These are phyloP conservation scores for Scheffersomyces lignicola DNA, from an alignment of 1,139 yeast species.

Conservation along the genomic window DNA sequence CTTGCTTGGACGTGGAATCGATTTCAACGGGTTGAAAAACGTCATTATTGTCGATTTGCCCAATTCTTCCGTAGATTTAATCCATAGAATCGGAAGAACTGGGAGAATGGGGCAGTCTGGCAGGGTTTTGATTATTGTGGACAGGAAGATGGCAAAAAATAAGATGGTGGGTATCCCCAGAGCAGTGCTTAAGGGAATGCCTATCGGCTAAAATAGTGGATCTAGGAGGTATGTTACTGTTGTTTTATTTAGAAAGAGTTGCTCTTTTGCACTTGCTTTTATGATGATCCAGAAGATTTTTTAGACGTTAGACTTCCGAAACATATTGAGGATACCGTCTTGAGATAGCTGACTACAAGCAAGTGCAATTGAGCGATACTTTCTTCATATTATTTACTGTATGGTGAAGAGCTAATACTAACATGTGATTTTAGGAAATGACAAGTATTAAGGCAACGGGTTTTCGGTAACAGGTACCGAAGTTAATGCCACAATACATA, in stretches of 20 bases:
- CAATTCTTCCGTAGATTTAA: constrained; percentile 75
- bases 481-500: too few relatives aligned
- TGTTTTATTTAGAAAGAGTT: constrained; percentile 5
- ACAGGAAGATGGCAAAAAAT: constrained; percentile 63
- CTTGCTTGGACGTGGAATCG: constrained; percentile 84
- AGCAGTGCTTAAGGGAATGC: constrained; percentile 57
- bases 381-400: too few relatives aligned
- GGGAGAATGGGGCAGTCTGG: constrained; percentile 92
- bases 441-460: too few relatives aligned
- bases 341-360: constrained; percentile 25
- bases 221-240: not conserved
- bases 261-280: constrained; percentile 4
- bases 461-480: too few relatives aligned
- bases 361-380: too few relatives aligned
- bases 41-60: constrained; percentile 88
- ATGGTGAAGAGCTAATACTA: too few relatives aligned
- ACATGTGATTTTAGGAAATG: too few relatives aligned
- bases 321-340: constrained; percentile 28
- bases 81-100: constrained; percentile 92
- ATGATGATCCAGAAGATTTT: constrained; percentile 31
- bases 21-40: constrained; percentile 79
- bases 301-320: constrained; percentile 34
- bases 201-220: constrained; percentile 40
- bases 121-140: constrained; percentile 73
- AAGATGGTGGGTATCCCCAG: constrained; percentile 87